These are phyloP conservation scores for Chlamydomonas sp. DNA, from an alignment of 139 green algal species.

Conservation along the genomic window DNA sequence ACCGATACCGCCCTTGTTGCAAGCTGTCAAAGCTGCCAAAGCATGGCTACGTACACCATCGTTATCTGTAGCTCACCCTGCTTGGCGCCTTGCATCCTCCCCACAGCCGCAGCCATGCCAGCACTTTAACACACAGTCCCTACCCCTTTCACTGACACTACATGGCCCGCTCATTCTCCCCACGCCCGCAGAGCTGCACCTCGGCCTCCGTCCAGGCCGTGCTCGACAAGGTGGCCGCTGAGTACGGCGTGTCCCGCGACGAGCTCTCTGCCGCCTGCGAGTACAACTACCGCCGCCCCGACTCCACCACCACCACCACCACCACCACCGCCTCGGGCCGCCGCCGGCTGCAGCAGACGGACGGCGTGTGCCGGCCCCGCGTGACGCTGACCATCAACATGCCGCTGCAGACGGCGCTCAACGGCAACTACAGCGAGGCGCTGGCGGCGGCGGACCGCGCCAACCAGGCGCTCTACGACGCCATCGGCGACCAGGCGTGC, in stretches of 20 bases:
- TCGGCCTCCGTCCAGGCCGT: not conserved
- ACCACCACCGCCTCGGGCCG: not conserved
- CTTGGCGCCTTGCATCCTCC: not conserved
- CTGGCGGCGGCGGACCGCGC: not conserved
- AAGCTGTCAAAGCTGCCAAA: too few species aligned
- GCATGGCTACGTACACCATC: too few species aligned
- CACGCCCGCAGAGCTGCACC: constrained; percentile 8
- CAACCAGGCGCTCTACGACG: constrained; percentile 10
- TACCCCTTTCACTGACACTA: too few species aligned
- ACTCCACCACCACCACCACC: not conserved
- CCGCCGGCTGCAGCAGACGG: constrained; percentile 12
- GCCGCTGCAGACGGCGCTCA: not conserved
- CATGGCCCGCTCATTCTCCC: not conserved
- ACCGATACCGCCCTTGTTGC: not conserved
- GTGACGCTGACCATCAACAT: constrained; percentile 5
- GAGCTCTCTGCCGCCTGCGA: constrained; percentile 5
- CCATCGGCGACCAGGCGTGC: constrained; percentile 14
- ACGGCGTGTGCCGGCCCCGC: constrained; percentile 1
- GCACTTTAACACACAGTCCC: not conserved
- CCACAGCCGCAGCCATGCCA: not conserved
- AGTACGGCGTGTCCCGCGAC: constrained; percentile 8
- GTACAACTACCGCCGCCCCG: constrained; percentile 30
- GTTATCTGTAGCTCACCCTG: not conserved
- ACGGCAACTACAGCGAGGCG: not conserved
- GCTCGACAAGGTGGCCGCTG: constrained; percentile 2